Evolutionary conservation across 768 basidiomycete genomes (phyloP).

Genomic region (Tulasnella sp.): DNA sequence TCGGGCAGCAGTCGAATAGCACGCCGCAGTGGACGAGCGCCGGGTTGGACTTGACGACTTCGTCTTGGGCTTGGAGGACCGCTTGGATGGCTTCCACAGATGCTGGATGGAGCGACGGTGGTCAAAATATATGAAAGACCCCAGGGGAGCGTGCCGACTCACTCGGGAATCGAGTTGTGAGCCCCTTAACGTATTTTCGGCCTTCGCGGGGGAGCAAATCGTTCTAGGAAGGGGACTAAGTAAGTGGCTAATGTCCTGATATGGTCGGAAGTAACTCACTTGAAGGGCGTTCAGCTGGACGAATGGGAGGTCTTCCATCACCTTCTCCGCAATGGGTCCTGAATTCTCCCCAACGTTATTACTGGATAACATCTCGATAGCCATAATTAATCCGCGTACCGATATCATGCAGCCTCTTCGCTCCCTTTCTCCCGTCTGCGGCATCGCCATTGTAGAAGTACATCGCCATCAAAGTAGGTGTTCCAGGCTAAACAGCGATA

Average conservation of each 20-base stretch:
- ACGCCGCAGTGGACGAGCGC: neutral
- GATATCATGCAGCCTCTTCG: no score
- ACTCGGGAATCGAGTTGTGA: neutral
- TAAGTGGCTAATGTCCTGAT: neutral
- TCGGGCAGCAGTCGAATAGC: neutral
- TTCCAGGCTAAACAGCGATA: no score
- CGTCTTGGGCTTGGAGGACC: neutral
- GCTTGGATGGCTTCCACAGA: neutral
- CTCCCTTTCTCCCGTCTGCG: no score
- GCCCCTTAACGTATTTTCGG: neutral
- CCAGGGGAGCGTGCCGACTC: no score
- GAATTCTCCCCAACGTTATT: no score
- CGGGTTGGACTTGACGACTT: neutral
- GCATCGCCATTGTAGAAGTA: no score
- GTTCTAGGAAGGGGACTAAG: neutral
- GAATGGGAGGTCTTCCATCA: no score
- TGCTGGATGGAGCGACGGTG: neutral
- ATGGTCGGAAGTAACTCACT: neutral
- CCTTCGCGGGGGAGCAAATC: neutral
- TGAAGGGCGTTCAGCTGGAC: conserved; percentile 25
- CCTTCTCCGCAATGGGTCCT: no score
- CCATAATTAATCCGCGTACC: no score
- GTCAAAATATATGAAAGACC: neutral
- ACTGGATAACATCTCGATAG: no score
- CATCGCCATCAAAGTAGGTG: no score